A percentile compares a stretch with the other conserved stretches of the same genome.
Conservation (phyloP, 306 rosid genomes). For the Aeschynomene evenia region DNA sequence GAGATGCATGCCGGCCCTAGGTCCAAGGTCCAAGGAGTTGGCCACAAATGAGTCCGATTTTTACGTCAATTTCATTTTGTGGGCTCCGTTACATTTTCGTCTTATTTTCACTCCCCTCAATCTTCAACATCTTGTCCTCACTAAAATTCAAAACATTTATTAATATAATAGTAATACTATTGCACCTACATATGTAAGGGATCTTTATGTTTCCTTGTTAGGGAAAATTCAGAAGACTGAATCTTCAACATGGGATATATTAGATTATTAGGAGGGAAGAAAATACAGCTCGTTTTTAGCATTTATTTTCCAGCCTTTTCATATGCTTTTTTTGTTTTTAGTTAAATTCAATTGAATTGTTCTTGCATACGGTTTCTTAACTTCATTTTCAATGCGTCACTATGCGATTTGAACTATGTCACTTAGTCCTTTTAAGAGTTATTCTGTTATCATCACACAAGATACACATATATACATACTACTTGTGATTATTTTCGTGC, state of each 20-base stretch:
- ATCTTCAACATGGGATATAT: neutral
- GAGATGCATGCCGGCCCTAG: neutral
- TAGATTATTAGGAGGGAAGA: no score
- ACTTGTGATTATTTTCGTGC: neutral
- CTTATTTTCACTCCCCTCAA: neutral
- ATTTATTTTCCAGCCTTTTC: neutral
- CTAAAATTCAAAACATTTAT: neutral
- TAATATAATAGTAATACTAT: neutral
- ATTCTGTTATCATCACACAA: neutral
- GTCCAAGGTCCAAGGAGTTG: conserved; percentile 24
- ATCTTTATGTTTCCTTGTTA: neutral
- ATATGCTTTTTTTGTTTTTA: neutral
- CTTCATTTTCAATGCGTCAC: conserved; percentile 2
- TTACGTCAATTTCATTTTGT: neutral
- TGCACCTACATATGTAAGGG: neutral
- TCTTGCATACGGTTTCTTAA: neutral
- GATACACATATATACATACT: no score
- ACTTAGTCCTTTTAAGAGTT: neutral
- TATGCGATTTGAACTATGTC: neutral
- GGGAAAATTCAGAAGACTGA: neutral
- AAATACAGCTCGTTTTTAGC: neutral
- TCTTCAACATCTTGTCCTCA: neutral
- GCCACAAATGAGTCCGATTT: neutral
- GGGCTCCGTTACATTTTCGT: conserved; percentile 31
- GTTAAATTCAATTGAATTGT: neutral